Evolutionary conservation across 306 rosid species (phyloP).

Genomic region (Rosa multiflora): DNA sequence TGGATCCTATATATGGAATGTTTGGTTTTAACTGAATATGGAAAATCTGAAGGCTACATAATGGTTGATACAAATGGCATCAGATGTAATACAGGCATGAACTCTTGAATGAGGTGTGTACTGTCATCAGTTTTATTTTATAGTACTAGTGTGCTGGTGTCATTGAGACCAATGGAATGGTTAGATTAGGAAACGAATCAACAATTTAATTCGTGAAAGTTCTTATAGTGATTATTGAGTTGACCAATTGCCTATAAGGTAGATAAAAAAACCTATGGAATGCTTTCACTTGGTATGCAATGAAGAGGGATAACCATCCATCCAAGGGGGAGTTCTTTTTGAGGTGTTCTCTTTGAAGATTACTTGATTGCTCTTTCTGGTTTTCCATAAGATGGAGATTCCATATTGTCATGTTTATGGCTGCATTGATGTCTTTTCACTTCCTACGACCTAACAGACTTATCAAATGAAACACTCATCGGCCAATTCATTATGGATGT

Average conservation of each 20-base stretch:
- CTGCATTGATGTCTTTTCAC: not conserved
- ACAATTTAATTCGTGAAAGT: constrained; percentile 2
- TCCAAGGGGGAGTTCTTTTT: not conserved
- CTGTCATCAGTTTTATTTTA: not conserved
- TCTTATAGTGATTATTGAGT: not conserved
- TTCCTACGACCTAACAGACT: not conserved
- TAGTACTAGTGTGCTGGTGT: not conserved
- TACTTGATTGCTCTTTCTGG: not conserved
- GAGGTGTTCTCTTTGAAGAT: not conserved
- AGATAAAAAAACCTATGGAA: constrained; percentile 6
- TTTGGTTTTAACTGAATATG: not conserved
- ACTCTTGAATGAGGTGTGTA: not conserved
- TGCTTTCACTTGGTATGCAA: not conserved
- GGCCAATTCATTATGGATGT: not conserved
- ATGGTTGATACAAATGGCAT: not conserved
- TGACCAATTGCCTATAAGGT: not conserved
- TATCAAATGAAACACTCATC: not conserved
- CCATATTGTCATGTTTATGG: not conserved
- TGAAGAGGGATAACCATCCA: not conserved
- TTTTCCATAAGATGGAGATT: not conserved
- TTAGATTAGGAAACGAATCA: not conserved
- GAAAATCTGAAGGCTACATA: not conserved
- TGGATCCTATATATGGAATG: not conserved
- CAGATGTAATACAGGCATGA: not conserved
- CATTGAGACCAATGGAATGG: not conserved